Base-by-base conservation (phyloP, 345 rosid species). In the Theobroma cacao region DNA sequence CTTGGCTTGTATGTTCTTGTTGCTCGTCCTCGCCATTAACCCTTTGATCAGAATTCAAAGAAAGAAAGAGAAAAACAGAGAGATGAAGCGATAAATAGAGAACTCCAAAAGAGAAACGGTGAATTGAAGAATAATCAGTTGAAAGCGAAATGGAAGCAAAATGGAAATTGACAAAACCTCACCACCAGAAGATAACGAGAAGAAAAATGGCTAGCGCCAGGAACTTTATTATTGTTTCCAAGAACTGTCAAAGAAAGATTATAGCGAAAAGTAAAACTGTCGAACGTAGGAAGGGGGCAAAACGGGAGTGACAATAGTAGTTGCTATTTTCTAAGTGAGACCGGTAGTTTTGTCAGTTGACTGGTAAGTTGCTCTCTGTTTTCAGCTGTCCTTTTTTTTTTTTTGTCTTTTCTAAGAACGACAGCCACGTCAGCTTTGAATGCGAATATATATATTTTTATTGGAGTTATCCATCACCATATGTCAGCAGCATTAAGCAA, bases 1-100 rank as follows among this genome's bases (percentile, higher is more conserved):
- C 87, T 92, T 92, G 87, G 94, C 94, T 86, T 92, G 97, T 75
- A 88, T 86, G 86, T 89, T 92, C 83, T 85, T 92, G 88, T 81
- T 88, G 80, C 91, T 80, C 0, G 88, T 81, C 70, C 90, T 85
- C 2, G 88, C 89, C 94, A 88, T 87, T 22, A 72, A 48, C 60
- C 62, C 75, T 33, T 14, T 69, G 77, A 75, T 33, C 68, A 66
- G 7, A 64, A 33, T 31, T 61, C 74, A 52, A 63, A 61, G n/a
- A 50, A 64, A 53, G 18, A 65, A 30, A 65, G 52, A 77, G 26
- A 56, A 26, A 31, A 30, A 2, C 24, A 75, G 55, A 47, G 30
- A 69, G 15, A 18, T 41, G 24, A 40, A 68, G 45, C 34, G 59
- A 28, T 38, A 38, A 45, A 63, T 9, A 74, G 31, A 67, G 43